Conservation (phyloP, 495 filamentous ascomycete species). For the Annulohypoxylon maeteangense region DNA sequence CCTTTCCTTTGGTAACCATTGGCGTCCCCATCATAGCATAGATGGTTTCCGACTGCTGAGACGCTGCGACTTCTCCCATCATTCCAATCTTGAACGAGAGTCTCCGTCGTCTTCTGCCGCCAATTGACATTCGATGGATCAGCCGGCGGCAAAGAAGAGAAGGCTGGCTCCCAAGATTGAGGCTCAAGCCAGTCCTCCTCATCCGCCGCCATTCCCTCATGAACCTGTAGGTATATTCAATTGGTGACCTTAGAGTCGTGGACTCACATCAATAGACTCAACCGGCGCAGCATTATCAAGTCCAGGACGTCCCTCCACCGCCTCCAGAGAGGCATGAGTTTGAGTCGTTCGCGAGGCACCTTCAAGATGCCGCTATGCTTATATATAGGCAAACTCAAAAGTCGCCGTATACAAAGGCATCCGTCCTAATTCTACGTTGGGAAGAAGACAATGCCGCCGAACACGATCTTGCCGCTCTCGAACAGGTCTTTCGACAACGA, state of each 20-base stretch:
- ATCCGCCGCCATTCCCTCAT: slow-evolving; percentile 41
- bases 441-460: slow-evolving; percentile 64
- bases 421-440: slow-evolving; percentile 65
- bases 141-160: slow-evolving; percentile 51
- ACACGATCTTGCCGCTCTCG: slow-evolving; percentile 57
- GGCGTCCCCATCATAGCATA: slow-evolving; percentile 30
- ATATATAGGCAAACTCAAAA: slow-evolving; percentile 64
- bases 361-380: slow-evolving; percentile 67
- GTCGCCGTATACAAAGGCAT: slow-evolving; percentile 61
- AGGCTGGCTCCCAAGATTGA: slow-evolving; percentile 52
- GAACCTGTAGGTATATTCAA: slow-evolving; percentile 47
- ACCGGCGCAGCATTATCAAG: slow-evolving; percentile 38
- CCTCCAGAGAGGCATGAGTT: slow-evolving; percentile 62
- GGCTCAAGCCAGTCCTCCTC: slow-evolving; percentile 47
- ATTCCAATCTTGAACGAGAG: slow-evolving; percentile 29
- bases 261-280: slow-evolving; percentile 38
- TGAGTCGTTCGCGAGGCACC: slow-evolving; percentile 66
- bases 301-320: slow-evolving; percentile 43
- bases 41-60: slow-evolving; percentile 31
- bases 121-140: slow-evolving; percentile 48
- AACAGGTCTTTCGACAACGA: slow-evolving; percentile 62
- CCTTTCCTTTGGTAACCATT: slow-evolving; percentile 32
- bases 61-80: slow-evolving; percentile 9
- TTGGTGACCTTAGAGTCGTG: slow-evolving; percentile 27
- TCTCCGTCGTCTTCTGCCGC: slow-evolving; percentile 13